Evolutionary conservation across 805 yeast genomes (phyloP), one percentile per base, ranked within the genome.

Genomic region (Metschnikowia reukaufii): DNA sequence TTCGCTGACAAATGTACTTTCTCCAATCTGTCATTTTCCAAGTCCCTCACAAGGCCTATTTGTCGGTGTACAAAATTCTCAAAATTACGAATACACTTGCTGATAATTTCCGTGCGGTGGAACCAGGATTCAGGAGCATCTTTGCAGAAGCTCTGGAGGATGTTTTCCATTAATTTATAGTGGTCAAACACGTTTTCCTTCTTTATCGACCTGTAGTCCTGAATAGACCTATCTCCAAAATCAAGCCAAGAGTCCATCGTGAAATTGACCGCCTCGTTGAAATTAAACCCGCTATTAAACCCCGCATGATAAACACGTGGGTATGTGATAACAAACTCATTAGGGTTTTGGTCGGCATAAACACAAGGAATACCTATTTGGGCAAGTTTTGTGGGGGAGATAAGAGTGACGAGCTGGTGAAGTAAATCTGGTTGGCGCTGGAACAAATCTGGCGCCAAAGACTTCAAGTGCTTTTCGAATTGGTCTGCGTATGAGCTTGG

Each of bases 401-500:
- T 62, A 57, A 89, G 73, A 0, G 96, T 84, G 8, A 88, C 87
- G 39, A 92, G 68, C 64, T 91, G 97, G 66, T 88, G 96, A 42
- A 91, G 68, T 50, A 92, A 74, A 66, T 90, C 96, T 0, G 96
- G 96, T 57, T 91, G 96, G 58, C 84, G 81, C 34, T 78, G 75
- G 61, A 90, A 87, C 44, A 88, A 72, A 59, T 90, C 97, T 0
- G 98, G 97, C 1, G 90, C 86, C 18, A 77, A 61, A 6, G 69
- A 64, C 43, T 72, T 72, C 78, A 88, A 78, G n/a, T 80, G 69
- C 16, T 63, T 57, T 54, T 89, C 94, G 61, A 91, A 90, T 38
- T 68, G 61, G 15, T 72, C 79, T 27, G 92, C 84, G 50, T 77
- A 72, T 1, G 65, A 61, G 10, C 87, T 81, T 0, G 97, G 97